Conservation (phyloP, 768 basidiomycete species). For the Termitomyces sp. region DNA sequence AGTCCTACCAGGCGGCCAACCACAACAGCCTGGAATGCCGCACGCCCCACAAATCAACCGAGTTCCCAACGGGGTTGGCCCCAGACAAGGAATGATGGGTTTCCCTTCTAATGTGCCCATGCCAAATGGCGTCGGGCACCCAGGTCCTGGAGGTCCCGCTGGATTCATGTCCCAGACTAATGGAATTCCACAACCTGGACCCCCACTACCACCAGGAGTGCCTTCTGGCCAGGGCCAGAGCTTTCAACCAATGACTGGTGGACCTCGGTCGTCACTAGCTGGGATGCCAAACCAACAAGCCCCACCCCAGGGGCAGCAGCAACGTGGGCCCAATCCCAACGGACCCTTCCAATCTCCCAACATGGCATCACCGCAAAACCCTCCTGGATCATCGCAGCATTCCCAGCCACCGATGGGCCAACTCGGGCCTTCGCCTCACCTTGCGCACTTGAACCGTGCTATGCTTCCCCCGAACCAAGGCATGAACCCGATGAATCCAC, state of each 20-base stretch:
- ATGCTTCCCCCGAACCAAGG: slow-evolving; percentile 47
- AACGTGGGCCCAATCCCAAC: slow-evolving; percentile 41
- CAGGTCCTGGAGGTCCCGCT: slow-evolving; percentile 14
- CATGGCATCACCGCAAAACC: slow-evolving; percentile 55
- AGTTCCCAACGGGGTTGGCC: slow-evolving; percentile 12
- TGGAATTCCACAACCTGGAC: slow-evolving; percentile 20
- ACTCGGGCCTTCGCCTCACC: slow-evolving; percentile 46
- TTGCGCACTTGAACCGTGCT: slow-evolving; percentile 32
- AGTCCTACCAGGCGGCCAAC: slow-evolving; percentile 17
- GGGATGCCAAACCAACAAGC: slow-evolving; percentile 16
- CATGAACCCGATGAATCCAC: slow-evolving; percentile 31
- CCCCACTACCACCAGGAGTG: slow-evolving; percentile 15
- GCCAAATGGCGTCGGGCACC: slow-evolving; percentile 22
- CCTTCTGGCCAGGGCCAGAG: slow-evolving; percentile 24
- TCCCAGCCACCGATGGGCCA: slow-evolving; percentile 39
- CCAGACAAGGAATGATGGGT: slow-evolving; percentile 17
- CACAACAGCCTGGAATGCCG: slow-evolving; percentile 17
- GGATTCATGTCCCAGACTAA: slow-evolving; percentile 18
- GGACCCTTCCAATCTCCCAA: slow-evolving; percentile 63
- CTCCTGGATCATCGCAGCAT: slow-evolving; percentile 19
- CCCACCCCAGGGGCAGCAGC: slow-evolving; percentile 22
- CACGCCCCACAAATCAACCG: slow-evolving; percentile 20
- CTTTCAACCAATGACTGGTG: slow-evolving; percentile 16
- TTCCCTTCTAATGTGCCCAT: slow-evolving; percentile 21
- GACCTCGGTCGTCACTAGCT: slow-evolving; percentile 13